Conservation (phyloP, 441 rosid genomes). For the Pelargonium exstipulatum region DNA sequence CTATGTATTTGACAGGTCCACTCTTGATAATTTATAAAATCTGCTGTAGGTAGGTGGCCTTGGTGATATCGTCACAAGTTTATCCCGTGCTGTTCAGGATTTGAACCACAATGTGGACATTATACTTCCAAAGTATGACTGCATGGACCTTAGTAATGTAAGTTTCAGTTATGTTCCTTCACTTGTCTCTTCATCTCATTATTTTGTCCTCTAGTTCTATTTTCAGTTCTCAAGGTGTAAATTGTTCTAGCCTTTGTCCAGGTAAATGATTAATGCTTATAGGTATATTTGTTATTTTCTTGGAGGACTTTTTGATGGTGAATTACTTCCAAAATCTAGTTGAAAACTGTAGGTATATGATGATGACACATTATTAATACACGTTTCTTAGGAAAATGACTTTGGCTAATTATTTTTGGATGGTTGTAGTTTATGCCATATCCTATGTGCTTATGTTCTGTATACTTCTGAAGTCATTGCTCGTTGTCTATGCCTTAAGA, state of each 20-base stretch:
- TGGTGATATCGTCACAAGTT: constrained; percentile 95
- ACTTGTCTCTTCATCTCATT: constrained; percentile 11
- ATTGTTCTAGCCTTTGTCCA: constrained; percentile 7
- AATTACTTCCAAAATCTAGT: not conserved
- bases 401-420: too few relatives aligned
- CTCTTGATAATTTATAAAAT: constrained; percentile 12
- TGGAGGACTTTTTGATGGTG: not conserved
- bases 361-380: not conserved
- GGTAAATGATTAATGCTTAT: not conserved
- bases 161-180: constrained; percentile 34
- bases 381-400: too few relatives aligned
- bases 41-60: constrained; percentile 89
- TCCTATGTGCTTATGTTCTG: too few relatives aligned
- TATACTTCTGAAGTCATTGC: too few relatives aligned
- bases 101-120: constrained; percentile 79
- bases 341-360: not conserved
- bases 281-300: not conserved
- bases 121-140: constrained; percentile 88
- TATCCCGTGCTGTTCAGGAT: constrained; percentile 96
- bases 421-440: too few relatives aligned
- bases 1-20: not conserved
- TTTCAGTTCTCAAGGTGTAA: not conserved
- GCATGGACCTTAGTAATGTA: constrained; percentile 70
- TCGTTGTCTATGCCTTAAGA: too few relatives aligned
- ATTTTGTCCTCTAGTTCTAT: constrained; percentile 5